Evolutionary conservation across 1,284 basidiomycete genomes (phyloP), one percentile per base, ranked within the genome.

Genomic region (Trametes pubescens): DNA sequence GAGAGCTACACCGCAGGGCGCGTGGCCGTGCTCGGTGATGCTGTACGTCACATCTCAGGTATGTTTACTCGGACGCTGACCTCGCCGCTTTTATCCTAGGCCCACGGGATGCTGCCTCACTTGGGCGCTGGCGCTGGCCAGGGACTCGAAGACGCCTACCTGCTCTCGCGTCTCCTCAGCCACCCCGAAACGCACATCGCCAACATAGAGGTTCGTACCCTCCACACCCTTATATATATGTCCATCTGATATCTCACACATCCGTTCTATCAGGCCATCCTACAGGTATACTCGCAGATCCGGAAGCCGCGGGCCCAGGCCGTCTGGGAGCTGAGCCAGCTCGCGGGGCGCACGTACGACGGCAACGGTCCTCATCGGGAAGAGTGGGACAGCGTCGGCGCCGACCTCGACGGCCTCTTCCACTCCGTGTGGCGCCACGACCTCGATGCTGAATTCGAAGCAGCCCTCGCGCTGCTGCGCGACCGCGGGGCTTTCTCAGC

Each of bases 71-170:
- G 18, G n/a, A 54, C 9, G 26, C 18, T 32, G 11, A 8, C 26
- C 10, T 22, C 26, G 22, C 26, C 29, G 4, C 26, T 2, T 29
- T 1, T 13, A 2, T 29, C 0, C 11, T 29, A 84, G 84, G 84
- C 84, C 9, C 87, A 89, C 69, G 85, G 78, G 1, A 89, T 86
- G 81, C 73, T 82, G 22, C 86, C 88, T 0, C 85, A 87, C 69
- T 77, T 88, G 16, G 86, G 87, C 2, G 82, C 86, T 0, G 87
- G 87, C 13, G 86, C 85, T 11, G 86, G 86, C 1, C 87, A 88
- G 74, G 86, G 85, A 0, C 79, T 89, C 46, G 87, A 90, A 69
- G 88, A 89, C 65, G 83, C 83, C 0, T 81, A 82, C 38, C 74
- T 84, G n/a, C 75, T 90, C 11, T 80, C 80, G 37, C 74, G 77